Evolutionary conservation across 116 monocot genomes (phyloP), one percentile per base, ranked within the genome.

Genomic region (Cymodocea nodosa): DNA sequence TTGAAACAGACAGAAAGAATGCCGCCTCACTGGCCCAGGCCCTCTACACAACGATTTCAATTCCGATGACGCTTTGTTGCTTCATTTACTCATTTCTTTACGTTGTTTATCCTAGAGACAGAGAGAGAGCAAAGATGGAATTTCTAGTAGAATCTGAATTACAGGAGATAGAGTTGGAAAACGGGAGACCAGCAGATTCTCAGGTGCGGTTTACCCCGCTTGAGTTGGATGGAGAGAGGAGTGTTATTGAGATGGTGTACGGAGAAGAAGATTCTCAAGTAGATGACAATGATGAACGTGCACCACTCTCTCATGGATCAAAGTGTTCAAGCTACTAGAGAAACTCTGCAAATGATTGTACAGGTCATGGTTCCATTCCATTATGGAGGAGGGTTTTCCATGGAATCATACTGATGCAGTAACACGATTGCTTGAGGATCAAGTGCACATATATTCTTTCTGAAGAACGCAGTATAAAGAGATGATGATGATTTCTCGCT

Each of bases 61-160:
- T 90, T 69, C 90, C 94, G 22, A 95, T 95, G 87, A 22, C 55
- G 11, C 76, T 87, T 7, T 95, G 90, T 66, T 85, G 83, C 75
- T 57, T 87, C 59, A 87, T 95, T 34, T 95, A 95, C 65, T 87
- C 90, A 36, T 81, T 95, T 64, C 81, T 90, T 20, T 95, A 95
- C 70, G 48, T 77, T 66, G 81, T 77, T 6, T 95, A 95, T 61
- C 94, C 90, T 17, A 76, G 90, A 72, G 90, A 95, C 67, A 72
- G 82, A 70, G 94, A 90, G 24, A 80, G 85, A 44, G 90, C 87
- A 5, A 64, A 71, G 10, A 90, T 95, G 94, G 73, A 87, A 49
- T 74, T 75, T 48, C 63, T 95, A 56, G 77, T 90, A 25, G 71
- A 78, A 51, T 84, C 87, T 22, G 90, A 94, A 39, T 51, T 94